Conservation (phyloP, 129 eudicot genomes). For the Lonicera japonica region DNA sequence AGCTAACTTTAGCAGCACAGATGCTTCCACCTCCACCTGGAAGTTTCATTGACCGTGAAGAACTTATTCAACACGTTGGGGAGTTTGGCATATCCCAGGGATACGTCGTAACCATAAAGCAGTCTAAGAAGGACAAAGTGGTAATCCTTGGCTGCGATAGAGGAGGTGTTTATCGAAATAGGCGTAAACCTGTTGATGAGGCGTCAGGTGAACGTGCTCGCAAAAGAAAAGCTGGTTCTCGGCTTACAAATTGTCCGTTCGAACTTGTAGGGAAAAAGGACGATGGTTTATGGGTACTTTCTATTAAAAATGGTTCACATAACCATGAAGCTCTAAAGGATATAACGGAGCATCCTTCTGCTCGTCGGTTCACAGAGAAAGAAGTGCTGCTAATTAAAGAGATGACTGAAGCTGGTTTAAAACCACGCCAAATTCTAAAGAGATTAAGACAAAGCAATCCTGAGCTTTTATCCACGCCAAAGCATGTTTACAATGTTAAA, state of each 20-base stretch:
- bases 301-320: slow-evolving; percentile 67
- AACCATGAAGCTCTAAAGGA: slow-evolving; percentile 88
- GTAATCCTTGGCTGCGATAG: slow-evolving; percentile 93
- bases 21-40: slow-evolving; percentile 97
- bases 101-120: slow-evolving; percentile 80
- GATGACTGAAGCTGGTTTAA: slow-evolving; percentile 87
- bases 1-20: slow-evolving; percentile 36
- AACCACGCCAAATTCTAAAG: slow-evolving; percentile 78
- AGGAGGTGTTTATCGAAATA: slow-evolving; percentile 79
- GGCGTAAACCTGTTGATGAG: slow-evolving; percentile 59
- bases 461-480: slow-evolving; percentile 70
- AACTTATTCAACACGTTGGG: slow-evolving; percentile 78
- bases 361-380: slow-evolving; percentile 73
- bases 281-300: slow-evolving; percentile 78
- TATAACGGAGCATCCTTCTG: slow-evolving; percentile 77
- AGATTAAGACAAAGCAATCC: slow-evolving; percentile 82
- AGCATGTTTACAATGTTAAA: slow-evolving; percentile 77
- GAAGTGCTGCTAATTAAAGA: slow-evolving; percentile 76
- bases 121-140: slow-evolving; percentile 67
- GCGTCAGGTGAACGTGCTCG: slow-evolving; percentile 48
- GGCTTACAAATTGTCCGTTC: slow-evolving; percentile 85
- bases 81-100: slow-evolving; percentile 82
- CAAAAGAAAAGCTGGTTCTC: slow-evolving; percentile 68
- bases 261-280: slow-evolving; percentile 79
- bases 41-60: slow-evolving; percentile 78